Evolutionary conservation across 192 early-diverging fungal genomes (phyloP), one percentile per base, ranked within the genome.

Genomic region (Backusella parvicylindrica): DNA sequence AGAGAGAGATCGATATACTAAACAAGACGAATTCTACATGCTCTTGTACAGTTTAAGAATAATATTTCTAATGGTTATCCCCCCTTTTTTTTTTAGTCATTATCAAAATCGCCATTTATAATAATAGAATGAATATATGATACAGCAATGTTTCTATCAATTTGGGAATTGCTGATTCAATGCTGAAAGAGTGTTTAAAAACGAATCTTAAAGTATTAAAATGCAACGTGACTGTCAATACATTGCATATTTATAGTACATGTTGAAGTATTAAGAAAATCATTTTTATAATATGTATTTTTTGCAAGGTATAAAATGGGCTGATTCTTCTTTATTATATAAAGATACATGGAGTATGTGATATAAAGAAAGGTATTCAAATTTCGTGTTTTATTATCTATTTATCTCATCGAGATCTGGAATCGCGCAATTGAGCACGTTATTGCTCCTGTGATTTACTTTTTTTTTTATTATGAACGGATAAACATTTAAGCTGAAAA

Each of bases 361-460:
- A 6, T n/a, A 11, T 7, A 50, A 21, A 23, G n/a, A 50, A 21
- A 21, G 50, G 26, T 2, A 26, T 26, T 28, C 28, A 26, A 60
- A 26, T 60, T 26, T 60, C 53, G 53, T 13, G 53, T 60, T 56
- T n/a, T 47, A n/a, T n/a, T n/a, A n/a, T 47, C 18, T 47, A 18
- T 47, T 47, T 16, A 18, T 26, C 21, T 56, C 50, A 56, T 56
- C 23, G 23, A 26, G 23, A 56, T 56, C 18, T 26, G 23, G 7
- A 56, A 56, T 56, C 50, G 50, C 50, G 50, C 50, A 56, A 56
- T 56, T 6, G 50, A 56, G 50, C 50, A 56, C 50, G 50, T 56
- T 56, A 56, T 56, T 56, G 50, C 18, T 56, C 50, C 21, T 56
- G 21, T 43, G 41, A 43, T 43, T 11, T 15, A 43, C 11, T 15